A percentile compares a stretch with the other conserved stretches of the same genome.
Evolutionary conservation across 345 rosid species (phyloP).

Genomic region (Syzygium aromaticum): DNA sequence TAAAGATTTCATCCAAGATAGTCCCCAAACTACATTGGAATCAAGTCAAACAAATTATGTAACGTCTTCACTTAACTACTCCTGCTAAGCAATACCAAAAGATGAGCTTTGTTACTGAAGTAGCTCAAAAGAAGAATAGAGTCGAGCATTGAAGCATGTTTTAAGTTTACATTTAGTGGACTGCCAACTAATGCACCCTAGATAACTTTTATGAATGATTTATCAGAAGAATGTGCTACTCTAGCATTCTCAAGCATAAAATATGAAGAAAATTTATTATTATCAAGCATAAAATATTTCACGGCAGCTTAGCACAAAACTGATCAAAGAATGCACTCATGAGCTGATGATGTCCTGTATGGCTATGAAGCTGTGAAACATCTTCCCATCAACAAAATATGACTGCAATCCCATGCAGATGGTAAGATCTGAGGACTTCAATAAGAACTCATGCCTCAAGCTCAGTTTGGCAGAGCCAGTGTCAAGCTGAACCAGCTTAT

Average conservation of each 20-base stretch:
- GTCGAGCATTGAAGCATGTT: background rate
- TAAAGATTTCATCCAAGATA: background rate
- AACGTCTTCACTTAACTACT: background rate
- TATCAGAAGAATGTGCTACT: background rate
- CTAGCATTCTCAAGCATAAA: background rate
- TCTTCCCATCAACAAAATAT: background rate
- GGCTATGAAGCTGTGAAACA: background rate
- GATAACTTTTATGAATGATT: background rate
- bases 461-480: background rate
- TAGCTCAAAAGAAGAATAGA: background rate
- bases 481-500: background rate
- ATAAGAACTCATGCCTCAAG: background rate
- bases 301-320: background rate
- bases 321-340: background rate
- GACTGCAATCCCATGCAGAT: background rate
- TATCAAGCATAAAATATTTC: background rate
- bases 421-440: background rate
- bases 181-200: background rate
- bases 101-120: background rate
- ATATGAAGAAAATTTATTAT: too few relatives aligned
- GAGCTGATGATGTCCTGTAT: background rate
- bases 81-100: background rate
- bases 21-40: background rate
- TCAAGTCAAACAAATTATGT: background rate
- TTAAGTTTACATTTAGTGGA: background rate